Evolutionary conservation across 2,329 filamentous ascomycete species (phyloP).

Genomic region (Sarocladium brachiariae): DNA sequence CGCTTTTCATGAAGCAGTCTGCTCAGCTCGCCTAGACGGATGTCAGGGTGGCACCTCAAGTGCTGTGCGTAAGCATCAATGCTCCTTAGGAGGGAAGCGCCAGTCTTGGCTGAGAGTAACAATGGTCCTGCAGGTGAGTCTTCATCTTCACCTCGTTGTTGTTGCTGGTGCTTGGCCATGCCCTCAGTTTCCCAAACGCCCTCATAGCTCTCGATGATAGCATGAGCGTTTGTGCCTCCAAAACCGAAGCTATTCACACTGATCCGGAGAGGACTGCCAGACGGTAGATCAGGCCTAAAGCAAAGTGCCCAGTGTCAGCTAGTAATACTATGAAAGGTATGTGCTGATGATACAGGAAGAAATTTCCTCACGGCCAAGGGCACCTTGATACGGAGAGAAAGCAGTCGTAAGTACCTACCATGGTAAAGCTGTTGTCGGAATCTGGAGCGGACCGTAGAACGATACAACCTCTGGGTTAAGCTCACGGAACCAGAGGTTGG

Average conservation of each 20-base stretch:
- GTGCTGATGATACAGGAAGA: too few relatives aligned
- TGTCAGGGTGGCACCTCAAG: neutral
- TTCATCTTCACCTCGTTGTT: neutral
- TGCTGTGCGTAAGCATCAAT: neutral
- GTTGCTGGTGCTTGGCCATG: neutral
- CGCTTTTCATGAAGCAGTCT: neutral
- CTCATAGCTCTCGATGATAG: constrained; percentile 14
- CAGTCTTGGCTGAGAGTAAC: neutral
- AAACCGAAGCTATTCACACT: constrained; percentile 20
- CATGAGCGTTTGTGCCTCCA: constrained; percentile 22
- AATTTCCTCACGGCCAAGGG: constrained; percentile 37
- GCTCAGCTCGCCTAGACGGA: neutral
- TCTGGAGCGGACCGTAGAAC: neutral
- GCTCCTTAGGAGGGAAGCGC: neutral
- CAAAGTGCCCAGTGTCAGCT: too few relatives aligned
- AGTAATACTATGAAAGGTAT: too few relatives aligned
- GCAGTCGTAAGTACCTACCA: constrained; percentile 29
- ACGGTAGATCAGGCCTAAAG: too few relatives aligned
- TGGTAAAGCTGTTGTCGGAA: constrained; percentile 12
- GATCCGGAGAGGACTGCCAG: neutral
- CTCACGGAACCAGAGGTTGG: constrained; percentile 43
- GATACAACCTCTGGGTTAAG: neutral
- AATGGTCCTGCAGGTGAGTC: neutral
- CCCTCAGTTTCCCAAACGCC: neutral
- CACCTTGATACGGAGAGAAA: constrained; percentile 52